Evolutionary conservation across 139 green algal species (phyloP), one percentile per base, ranked within the genome.

Genomic region (Edaphochlamys debaryana): DNA sequence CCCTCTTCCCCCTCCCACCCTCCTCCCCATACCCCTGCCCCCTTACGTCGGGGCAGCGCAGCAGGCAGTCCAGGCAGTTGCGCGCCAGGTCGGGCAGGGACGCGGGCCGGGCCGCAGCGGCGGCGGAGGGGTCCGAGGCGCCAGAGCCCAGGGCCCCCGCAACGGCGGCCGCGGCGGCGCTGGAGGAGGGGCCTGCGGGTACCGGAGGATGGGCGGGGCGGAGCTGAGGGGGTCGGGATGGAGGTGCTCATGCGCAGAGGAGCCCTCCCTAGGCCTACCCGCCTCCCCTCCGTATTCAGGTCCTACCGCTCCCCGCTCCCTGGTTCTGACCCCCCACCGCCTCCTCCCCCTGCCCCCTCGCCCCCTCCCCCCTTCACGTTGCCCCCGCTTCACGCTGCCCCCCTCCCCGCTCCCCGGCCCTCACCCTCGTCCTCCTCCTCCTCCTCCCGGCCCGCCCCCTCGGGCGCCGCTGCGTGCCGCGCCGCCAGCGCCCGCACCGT

Each of bases 21-120:
- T n/a, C n/a, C n/a, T n/a, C n/a, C n/a, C n/a, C n/a, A n/a, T n/a
- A n/a, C n/a, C n/a, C n/a, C n/a, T n/a, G n/a, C n/a, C n/a, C n/a
- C n/a, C n/a, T n/a, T n/a, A n/a, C n/a, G n/a, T n/a, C n/a, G n/a
- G n/a, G n/a, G n/a, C n/a, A n/a, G n/a, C n/a, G n/a, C n/a, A n/a
- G n/a, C n/a, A 94, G 70, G 58, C 92, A 42, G 48, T 92, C 88
- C 63, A 88, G 91, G 40, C 84, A 38, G 30, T 69, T 87, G 23
- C 88, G 84, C 36, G 67, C 67, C 29, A 90, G 54, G 60, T 92
- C 89, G 30, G 60, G 23, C 37, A 69, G 20, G 23, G 40, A 37
- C 4, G 79, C 69, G 8, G 30, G 0, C 3, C 38, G 64, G 56
- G 27, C 78, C 38, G 70, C 58, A 25, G 30, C 2, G 29, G 32